A percentile compares a stretch with the other conserved stretches of the same genome.
Conservation (phyloP, 2,329 filamentous ascomycete species). For the Clathrospora elynae region DNA sequence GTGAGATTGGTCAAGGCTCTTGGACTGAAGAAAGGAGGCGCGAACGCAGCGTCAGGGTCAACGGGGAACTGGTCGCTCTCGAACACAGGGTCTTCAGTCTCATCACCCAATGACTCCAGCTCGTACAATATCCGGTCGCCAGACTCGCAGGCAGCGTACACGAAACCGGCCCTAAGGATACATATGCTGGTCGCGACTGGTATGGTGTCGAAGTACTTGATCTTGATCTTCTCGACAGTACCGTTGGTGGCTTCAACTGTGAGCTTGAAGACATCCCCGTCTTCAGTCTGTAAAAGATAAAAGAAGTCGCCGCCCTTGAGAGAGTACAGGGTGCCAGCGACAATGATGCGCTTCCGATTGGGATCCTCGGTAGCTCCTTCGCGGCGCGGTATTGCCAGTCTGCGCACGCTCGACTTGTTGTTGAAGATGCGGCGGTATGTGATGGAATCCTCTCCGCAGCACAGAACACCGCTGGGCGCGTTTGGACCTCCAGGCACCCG, state of each 20-base stretch:
- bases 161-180: slow-evolving; percentile 92
- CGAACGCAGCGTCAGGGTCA: slow-evolving; percentile 72
- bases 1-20: slow-evolving; percentile 80
- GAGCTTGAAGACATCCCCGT: slow-evolving; percentile 97
- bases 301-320: slow-evolving; percentile 91
- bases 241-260: slow-evolving; percentile 81
- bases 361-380: slow-evolving; percentile 90
- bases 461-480: slow-evolving; percentile 90
- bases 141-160: slow-evolving; percentile 89
- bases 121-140: slow-evolving; percentile 96
- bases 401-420: slow-evolving; percentile 73
- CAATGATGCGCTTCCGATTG: slow-evolving; percentile 82
- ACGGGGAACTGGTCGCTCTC: slow-evolving; percentile 80
- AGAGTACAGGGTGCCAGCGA: slow-evolving; percentile 95
- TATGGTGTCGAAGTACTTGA: slow-evolving; percentile 98
- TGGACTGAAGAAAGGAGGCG: slow-evolving; percentile 84
- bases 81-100: slow-evolving; percentile 88
- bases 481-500: slow-evolving; percentile 94
- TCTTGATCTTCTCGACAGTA: slow-evolving; percentile 74
- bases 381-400: slow-evolving; percentile 85
- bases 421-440: slow-evolving; percentile 93
- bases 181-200: slow-evolving; percentile 85
- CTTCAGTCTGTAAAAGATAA: slow-evolving; percentile 92
- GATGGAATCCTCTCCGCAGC: slow-evolving; percentile 92
- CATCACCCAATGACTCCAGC: slow-evolving; percentile 94